Evolutionary conservation across 192 early-diverging fungal genomes (phyloP).

Genomic region (Lunasporangiospora selenospora): DNA sequence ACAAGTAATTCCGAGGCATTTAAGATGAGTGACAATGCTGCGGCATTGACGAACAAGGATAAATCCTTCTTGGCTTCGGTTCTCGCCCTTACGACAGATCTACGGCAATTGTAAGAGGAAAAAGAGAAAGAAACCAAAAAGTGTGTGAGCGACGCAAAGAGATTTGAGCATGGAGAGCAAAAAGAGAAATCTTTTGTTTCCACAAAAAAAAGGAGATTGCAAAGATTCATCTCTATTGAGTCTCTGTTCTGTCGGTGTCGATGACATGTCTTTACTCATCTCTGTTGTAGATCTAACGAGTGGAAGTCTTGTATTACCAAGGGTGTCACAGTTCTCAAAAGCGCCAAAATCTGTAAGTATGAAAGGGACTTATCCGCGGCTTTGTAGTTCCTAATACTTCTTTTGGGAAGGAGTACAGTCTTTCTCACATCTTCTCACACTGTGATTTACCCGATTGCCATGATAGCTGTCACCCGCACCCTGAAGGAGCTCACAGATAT

Average conservation of each 20-base stretch:
- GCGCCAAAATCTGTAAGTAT: conserved; percentile 31
- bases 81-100: conserved; percentile 20
- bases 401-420: neutral
- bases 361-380: too few relatives aligned
- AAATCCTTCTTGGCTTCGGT: conserved; percentile 18
- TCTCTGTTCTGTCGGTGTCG: too few relatives aligned
- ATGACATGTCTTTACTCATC: too few relatives aligned
- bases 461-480: conserved; percentile 14
- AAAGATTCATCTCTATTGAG: too few relatives aligned
- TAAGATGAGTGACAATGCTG: conserved; percentile 4
- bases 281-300: conserved; percentile 28
- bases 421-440: neutral
- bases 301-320: conserved; percentile 24
- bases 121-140: too few relatives aligned
- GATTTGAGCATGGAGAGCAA: too few relatives aligned
- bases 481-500: conserved; percentile 15
- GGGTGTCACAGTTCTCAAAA: conserved; percentile 24
- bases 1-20: neutral
- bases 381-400: neutral
- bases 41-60: conserved; percentile 30
- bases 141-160: too few relatives aligned
- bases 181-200: too few relatives aligned
- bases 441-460: conserved; percentile 10
- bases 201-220: too few relatives aligned
- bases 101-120: conserved; percentile 40